Base-by-base conservation (phyloP, 306 rosid genomes). In the Corylus heterophylla region DNA sequence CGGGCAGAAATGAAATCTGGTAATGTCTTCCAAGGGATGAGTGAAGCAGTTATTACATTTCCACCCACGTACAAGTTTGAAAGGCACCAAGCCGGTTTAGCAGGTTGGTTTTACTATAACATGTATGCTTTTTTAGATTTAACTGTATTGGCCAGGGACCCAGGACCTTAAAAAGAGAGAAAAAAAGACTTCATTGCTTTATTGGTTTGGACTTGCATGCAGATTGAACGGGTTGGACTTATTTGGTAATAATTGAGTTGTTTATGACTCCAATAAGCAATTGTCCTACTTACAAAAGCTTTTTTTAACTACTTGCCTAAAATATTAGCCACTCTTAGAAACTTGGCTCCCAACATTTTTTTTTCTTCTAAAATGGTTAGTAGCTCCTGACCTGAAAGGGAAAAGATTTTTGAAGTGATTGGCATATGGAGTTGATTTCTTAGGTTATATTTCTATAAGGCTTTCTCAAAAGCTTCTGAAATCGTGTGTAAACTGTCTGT, bases 51-150 rank as follows among this genome's bases (percentile, higher is more conserved):
- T 50, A 85, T 95, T 85, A 89, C 83, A 11, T 95, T 95, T 87
- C 98, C 98, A 82, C 98, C 98, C 73, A 95, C 98, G 7, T 95
- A 95, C 89, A 95, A 95, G 89, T 95, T 95, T 83, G 98, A 95
- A 87, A 86, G 88, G 37, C 97, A 92, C 78, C 98, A 91, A 91
- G 89, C 86, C 87, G 98, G 98, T 78, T 90, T 95, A 83, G 91
- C 97, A 88, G 98, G 98, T 95, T 79, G 74, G 31, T 59, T 79
- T 82, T 75, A 45, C 54, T 47, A 48, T 67, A 47, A 25, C 49
- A 55, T 37, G 2, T 51, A 17, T 10, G 64, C 48, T 8, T 54
- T 47, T 16, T 59, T n/a, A 50, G 35, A 74, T 42, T 39, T 16
- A 56, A 49, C 47, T 56, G 67, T 76, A 74, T 22, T 49, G 45